phyloP scores from a whole-genome alignment of 2,329 filamentous ascomycete genomes.

The Botryotinia globosa region DNA sequence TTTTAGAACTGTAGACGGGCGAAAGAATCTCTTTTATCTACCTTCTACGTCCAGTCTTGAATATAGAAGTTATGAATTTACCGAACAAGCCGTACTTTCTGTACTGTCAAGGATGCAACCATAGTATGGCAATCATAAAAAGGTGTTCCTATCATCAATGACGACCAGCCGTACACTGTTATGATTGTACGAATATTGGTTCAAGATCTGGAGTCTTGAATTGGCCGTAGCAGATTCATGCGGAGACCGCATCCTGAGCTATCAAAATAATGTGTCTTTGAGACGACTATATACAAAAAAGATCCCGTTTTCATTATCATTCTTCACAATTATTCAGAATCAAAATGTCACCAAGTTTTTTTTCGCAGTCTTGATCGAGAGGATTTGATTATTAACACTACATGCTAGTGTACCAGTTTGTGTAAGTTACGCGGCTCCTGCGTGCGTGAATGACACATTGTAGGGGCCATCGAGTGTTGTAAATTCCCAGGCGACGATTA shows the following conservation, averaged over 20 bases:
- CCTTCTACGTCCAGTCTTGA: too few relatives aligned
- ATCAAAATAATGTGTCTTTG: accelerated
- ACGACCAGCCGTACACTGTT: neutral
- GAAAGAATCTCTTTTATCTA: neutral
- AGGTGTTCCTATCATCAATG: too few relatives aligned
- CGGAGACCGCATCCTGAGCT: neutral
- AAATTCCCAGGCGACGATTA: neutral
- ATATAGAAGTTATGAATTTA: neutral
- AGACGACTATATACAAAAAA: neutral
- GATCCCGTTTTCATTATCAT: neutral
- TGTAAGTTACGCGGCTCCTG: neutral
- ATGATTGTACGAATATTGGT: accelerated
- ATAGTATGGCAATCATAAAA: too few relatives aligned
- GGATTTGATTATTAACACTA: neutral
- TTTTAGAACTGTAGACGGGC: neutral
- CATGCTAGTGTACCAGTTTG: accelerated
- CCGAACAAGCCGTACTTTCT: neutral
- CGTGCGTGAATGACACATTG: neutral
- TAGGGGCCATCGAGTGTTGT: neutral
- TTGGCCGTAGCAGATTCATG: too few relatives aligned
- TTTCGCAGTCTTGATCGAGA: accelerated
- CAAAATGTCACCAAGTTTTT: neutral
- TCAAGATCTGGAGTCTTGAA: neutral
- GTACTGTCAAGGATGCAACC: neutral
- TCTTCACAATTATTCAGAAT: neutral